These are phyloP conservation scores for Pelargonium cotyledonis DNA, from an alignment of 441 rosid species.

Conservation along the genomic window DNA sequence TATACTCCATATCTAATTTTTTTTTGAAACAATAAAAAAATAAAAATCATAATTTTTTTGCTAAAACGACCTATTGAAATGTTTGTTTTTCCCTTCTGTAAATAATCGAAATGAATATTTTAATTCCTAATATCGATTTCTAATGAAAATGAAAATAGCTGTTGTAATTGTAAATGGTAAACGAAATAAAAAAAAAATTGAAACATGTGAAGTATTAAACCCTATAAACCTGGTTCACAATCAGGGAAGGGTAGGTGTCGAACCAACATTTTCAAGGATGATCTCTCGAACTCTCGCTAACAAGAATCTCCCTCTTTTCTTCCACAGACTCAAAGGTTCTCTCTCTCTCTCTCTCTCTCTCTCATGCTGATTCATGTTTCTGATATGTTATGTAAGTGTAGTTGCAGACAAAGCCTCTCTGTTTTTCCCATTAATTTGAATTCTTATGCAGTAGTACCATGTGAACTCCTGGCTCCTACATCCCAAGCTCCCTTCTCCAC, in stretches of 20 bases:
- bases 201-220: not conserved
- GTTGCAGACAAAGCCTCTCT: not conserved
- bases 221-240: not conserved
- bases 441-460: constrained; percentile 31
- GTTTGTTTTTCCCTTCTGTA: too few species aligned
- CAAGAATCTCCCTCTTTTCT: constrained; percentile 24
- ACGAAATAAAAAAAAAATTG: not conserved
- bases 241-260: not conserved
- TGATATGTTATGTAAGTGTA: not conserved
- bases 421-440: not conserved
- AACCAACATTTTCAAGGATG: constrained; percentile 17
- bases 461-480: constrained; percentile 26
- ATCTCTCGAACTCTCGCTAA: constrained; percentile 18
- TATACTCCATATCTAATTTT: too few species aligned
- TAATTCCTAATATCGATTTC: too few species aligned
- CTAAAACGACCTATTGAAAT: too few species aligned
- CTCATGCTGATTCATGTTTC: not conserved
- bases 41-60: too few species aligned
- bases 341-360: not conserved
- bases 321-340: constrained; percentile 26
- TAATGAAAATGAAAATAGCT: too few species aligned
- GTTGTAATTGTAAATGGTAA: too few species aligned
- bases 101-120: too few species aligned
- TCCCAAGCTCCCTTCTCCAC: constrained; percentile 54
- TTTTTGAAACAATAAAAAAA: too few species aligned